Evolutionary conservation across 441 rosid genomes (phyloP), one percentile per base, ranked within the genome.

Genomic region (Flueggea neowawraea): DNA sequence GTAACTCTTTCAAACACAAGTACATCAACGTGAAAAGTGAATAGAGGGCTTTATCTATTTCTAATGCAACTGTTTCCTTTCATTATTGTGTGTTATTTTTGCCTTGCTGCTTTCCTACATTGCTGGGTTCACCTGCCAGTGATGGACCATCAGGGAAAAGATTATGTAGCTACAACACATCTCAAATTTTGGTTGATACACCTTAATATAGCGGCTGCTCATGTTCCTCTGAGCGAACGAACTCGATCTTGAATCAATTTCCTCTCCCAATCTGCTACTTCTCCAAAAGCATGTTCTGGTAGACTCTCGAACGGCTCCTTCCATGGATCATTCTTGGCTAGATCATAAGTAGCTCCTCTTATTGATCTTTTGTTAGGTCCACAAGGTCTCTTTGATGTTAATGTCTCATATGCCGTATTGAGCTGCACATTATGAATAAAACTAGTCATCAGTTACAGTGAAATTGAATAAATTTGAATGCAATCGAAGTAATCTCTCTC

Each of bases 231-330:
- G 50, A 83, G 75, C 55, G 91, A 68, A 45, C 70, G 74, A 4
- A 92, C 80, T 17, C 78, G 82, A 22, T 86, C 90, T 62, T 82
- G 86, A 78, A 93, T 90, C 75, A 84, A 61, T 50, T 79, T 79
- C 85, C 98, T 93, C 71, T 93, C 97, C 96, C 97, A 86, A 16
- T 84, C 90, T 58, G 96, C 91, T 51, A 90, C 33, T 39, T 77
- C 88, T 75, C 76, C 92, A 15, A 93, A 93, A 16, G 97, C 94
- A 61, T 78, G 53, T 63, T 85, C 98, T 6, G 94, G 85, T 56
- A 93, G 92, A 74, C 44, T 86, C 71, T 88, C 91, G 62, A 93
- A 85, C 4, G 88, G 86, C 67, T 86, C 92, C 75, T 90, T 90
- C 90, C 90, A 71, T 0, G 78, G 81, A 73, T 86, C 97, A 49